Conservation (phyloP, 139 green algal species). For the Deuterostichococcus epilithicus region DNA sequence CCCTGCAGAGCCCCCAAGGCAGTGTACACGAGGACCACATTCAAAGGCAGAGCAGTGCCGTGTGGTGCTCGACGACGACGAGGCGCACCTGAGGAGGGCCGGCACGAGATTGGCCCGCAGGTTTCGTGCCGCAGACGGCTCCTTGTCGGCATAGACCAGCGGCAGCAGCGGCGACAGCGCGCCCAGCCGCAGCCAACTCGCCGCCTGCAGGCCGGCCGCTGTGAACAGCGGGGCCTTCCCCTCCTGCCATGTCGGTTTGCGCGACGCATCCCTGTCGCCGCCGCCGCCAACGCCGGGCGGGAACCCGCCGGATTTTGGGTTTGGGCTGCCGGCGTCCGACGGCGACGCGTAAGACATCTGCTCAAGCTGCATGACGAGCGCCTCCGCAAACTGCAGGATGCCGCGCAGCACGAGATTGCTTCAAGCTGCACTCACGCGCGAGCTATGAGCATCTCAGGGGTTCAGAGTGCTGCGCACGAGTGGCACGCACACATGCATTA, state of each 20-base stretch:
- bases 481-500: not conserved
- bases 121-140: slow-evolving; percentile 4
- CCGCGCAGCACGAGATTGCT: not conserved
- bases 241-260: no score
- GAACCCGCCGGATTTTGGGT: not conserved
- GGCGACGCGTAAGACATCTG: not conserved
- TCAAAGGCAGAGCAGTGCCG: no score
- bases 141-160: slow-evolving; percentile 34
- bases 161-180: slow-evolving; percentile 49
- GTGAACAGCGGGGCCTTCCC: no score
- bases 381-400: not conserved
- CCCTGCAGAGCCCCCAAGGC: no score
- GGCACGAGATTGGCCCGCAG: slow-evolving; percentile 24
- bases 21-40: no score
- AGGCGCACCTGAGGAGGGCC: not conserved
- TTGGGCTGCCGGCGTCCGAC: not conserved
- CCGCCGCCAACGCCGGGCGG: not conserved
- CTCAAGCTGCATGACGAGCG: not conserved
- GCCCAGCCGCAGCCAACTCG: slow-evolving; percentile 34
- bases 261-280: no score
- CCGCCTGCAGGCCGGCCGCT: slow-evolving; percentile 23
- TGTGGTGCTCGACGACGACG: no score
- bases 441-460: not conserved
- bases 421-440: not conserved
- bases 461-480: not conserved